Percentiles rank a stretch among this genome's conserved stretches.
Conservation (phyloP, 257 asterid species). For the Nicotiana knightiana region DNA sequence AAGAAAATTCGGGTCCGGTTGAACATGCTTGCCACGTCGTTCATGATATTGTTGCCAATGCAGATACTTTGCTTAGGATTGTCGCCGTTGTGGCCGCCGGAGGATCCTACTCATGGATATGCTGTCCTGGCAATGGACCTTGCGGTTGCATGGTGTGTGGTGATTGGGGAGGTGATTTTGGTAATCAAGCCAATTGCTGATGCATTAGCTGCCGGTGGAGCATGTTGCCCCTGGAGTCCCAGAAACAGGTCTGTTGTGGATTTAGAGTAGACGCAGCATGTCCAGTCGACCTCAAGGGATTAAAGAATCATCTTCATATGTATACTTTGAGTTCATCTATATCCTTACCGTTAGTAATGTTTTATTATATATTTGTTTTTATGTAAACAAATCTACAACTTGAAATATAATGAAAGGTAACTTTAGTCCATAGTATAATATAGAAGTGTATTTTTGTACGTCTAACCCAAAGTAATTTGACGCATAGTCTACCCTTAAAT, state of each 20-base stretch:
- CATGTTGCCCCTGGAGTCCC: slow-evolving; percentile 9
- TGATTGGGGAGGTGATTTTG: slow-evolving; percentile 49
- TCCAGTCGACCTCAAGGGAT: neutral
- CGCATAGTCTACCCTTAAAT: neutral
- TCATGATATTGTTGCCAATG: slow-evolving; percentile 53
- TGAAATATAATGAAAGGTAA: neutral
- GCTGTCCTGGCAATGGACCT: slow-evolving; percentile 42
- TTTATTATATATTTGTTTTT: neutral
- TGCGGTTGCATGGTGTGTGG: slow-evolving; percentile 39
- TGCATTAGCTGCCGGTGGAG: slow-evolving; percentile 45
- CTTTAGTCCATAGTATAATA: neutral
- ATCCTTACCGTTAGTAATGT: neutral
- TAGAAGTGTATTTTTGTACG: neutral
- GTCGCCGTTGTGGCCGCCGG: slow-evolving; percentile 51
- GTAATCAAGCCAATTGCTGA: slow-evolving; percentile 62
- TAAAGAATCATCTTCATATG: too few species aligned
- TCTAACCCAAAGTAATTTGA: neutral
- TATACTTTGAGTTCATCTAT: neutral
- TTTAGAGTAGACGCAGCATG: neutral
- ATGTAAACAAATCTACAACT: neutral
- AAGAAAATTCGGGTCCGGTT: slow-evolving; percentile 54
- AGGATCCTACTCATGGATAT: slow-evolving; percentile 24
- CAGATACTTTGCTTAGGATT: slow-evolving; percentile 50
- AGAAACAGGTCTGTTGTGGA: slow-evolving; percentile 9
- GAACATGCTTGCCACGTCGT: slow-evolving; percentile 38